Percentiles rank a stretch among this genome's conserved stretches.
These are phyloP conservation scores for Allium cepa DNA, from an alignment of 106 monocot genomes.

Conservation along the genomic window DNA sequence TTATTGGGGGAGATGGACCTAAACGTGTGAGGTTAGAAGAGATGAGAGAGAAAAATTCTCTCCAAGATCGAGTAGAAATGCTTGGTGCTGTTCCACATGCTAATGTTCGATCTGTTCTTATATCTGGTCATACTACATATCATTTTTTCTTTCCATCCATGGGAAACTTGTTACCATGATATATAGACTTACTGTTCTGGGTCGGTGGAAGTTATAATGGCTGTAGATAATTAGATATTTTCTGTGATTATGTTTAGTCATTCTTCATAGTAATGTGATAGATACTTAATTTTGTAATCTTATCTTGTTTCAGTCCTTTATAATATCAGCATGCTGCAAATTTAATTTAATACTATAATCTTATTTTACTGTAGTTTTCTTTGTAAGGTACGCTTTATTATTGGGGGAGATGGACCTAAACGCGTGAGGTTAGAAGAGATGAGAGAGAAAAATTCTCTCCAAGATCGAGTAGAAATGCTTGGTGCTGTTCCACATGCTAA, in stretches of 20 bases:
- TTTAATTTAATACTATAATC: not conserved
- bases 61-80: slow-evolving; percentile 96
- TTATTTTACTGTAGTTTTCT: slow-evolving; percentile 2
- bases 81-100: slow-evolving; percentile 96
- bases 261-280: too few relatives aligned
- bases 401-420: slow-evolving; percentile 98
- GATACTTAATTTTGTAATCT: too few relatives aligned
- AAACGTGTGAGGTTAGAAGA: slow-evolving; percentile 95
- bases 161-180: too few relatives aligned
- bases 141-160: too few relatives aligned
- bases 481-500: slow-evolving; percentile 97
- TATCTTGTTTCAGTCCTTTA: too few relatives aligned
- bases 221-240: not conserved
- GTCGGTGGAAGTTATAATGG: not conserved
- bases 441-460: slow-evolving; percentile 96
- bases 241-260: too few relatives aligned
- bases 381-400: slow-evolving; percentile 78
- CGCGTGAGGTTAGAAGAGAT: slow-evolving; percentile 94
- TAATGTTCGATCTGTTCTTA: slow-evolving; percentile 82
- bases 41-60: slow-evolving; percentile 95
- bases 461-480: slow-evolving; percentile 92
- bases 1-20: slow-evolving; percentile 95
- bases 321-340: not conserved
- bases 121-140: slow-evolving; percentile 30
- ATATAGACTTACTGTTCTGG: too few relatives aligned